Evolutionary conservation across 1,284 basidiomycete species (phyloP).

Genomic region (Gymnopus androsaceus): DNA sequence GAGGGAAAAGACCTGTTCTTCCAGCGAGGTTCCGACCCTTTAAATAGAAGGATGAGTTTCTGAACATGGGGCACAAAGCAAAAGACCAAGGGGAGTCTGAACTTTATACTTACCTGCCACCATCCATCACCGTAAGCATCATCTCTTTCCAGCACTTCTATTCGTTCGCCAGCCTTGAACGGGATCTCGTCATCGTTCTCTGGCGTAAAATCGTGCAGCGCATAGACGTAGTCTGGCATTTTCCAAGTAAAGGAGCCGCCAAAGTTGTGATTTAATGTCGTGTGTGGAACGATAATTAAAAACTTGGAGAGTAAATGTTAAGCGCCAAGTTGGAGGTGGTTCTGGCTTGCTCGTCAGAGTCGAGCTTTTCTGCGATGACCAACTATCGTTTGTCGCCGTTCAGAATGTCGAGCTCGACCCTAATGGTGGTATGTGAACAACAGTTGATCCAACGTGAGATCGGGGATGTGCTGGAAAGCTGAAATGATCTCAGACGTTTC

Average conservation of each 20-base stretch:
- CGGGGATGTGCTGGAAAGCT: background rate
- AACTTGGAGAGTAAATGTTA: background rate
- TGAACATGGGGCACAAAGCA: constrained; percentile 15
- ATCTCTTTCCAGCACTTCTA: constrained; percentile 91
- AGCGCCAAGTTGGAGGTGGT: background rate
- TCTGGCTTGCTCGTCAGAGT: background rate
- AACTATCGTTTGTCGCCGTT: background rate
- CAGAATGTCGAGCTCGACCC: background rate
- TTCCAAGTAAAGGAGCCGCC: background rate
- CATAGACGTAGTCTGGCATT: constrained; percentile 69
- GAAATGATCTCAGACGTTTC: background rate
- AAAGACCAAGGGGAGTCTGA: constrained; percentile 8
- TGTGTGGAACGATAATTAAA: background rate
- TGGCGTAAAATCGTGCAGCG: constrained; percentile 83
- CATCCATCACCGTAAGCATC: constrained; percentile 96
- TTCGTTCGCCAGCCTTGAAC: constrained; percentile 85
- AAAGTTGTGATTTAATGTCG: background rate
- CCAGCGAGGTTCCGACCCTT: constrained; percentile 87
- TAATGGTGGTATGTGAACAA: background rate
- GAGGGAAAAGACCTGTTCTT: constrained; percentile 87
- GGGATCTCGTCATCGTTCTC: constrained; percentile 94
- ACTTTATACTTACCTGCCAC: constrained; percentile 82
- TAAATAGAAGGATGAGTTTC: constrained; percentile 13
- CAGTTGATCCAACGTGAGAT: background rate
- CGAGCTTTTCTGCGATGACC: background rate